Base-by-base conservation (phyloP, 2,329 filamentous ascomycete genomes). In the Phialophora tarda region DNA sequence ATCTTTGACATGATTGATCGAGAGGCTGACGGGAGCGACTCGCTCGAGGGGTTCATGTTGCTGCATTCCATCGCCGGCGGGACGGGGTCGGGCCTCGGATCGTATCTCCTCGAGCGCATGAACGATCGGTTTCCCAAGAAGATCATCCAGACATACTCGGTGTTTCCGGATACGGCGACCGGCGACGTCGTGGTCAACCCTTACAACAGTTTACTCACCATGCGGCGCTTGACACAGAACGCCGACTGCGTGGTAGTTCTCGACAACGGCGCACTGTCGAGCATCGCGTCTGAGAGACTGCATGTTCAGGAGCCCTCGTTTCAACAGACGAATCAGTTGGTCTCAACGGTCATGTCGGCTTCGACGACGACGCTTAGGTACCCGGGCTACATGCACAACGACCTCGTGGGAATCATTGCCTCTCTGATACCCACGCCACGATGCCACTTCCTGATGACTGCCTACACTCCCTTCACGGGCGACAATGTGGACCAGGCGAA, bases 1-100 rank as follows among this genome's bases (percentile, higher is more conserved):
- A 92, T 99, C 63, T 92, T 99, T 85, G 96, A 99, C 78, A 99
- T 99, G 93, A 97, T 99, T 75, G 95, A 99, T 77, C 90, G 95
- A 67, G 95, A 99, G 78, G 95, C 96, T 17, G 95, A 99, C 79
- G 96, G 96, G 34, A 98, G 94, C 77, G 95, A 99, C 79, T 97
- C 93, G 60, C 85, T 99, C 3, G 95, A 99, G 87, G 95, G 95
- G 47, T 99, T 99, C 82, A 99, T 99, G 95, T 88, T 99, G 79
- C 85, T 99, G 70, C 95, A 99, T 78, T 98, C 95, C 2, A 99
- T 99, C 75, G 96, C 95, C 51, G 95, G 95, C 69, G 95, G 95
- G 64, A 99, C 95, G 21, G 95, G 95, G 8, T 97, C 93, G 24
- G 95, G 95, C n/a, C 81, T 99, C 54, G 95, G 95, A 26, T 97